A percentile compares a stretch with the other conserved stretches of the same genome.
Evolutionary conservation across 139 green algal species (phyloP).

Genomic region (Micractinium sp.): DNA sequence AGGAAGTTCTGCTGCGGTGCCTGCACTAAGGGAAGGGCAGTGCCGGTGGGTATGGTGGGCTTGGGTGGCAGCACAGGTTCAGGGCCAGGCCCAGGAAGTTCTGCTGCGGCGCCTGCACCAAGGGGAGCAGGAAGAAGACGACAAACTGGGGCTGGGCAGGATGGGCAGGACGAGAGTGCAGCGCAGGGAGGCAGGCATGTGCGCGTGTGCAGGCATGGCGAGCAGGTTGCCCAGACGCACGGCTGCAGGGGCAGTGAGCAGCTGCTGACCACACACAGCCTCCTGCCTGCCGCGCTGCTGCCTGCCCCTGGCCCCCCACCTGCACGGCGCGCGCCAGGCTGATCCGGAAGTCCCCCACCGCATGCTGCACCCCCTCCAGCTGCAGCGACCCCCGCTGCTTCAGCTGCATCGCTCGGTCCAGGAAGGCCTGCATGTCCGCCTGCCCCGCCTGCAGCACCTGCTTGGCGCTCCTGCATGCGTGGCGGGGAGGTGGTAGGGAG

Average conservation of each 20-base stretch:
- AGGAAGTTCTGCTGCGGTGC: constrained; percentile 26
- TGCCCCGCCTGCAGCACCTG: constrained; percentile 23
- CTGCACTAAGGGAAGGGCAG: neutral
- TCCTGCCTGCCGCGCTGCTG: neutral
- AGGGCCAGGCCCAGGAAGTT: constrained; percentile 7
- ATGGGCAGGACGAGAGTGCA: neutral
- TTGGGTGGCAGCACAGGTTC: neutral
- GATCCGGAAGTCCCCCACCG: constrained; percentile 20
- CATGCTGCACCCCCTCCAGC: constrained; percentile 7
- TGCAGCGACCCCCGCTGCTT: constrained; percentile 15
- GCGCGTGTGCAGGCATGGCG: neutral
- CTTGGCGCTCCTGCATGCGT: neutral
- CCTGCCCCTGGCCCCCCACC: neutral
- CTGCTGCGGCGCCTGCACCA: constrained; percentile 10
- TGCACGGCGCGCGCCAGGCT: constrained; percentile 20
- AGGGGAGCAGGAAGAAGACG: neutral
- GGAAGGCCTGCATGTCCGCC: constrained; percentile 16
- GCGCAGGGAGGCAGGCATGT: neutral
- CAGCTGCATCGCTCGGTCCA: constrained; percentile 1
- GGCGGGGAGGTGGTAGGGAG: no score
- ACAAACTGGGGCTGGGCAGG: neutral
- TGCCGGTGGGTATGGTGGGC: no score
- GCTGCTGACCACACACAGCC: neutral
- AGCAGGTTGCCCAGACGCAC: neutral
- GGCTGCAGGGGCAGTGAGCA: neutral